These are phyloP conservation scores for Fusarium poae DNA, from an alignment of 2,329 filamentous ascomycete species.

Conservation along the genomic window DNA sequence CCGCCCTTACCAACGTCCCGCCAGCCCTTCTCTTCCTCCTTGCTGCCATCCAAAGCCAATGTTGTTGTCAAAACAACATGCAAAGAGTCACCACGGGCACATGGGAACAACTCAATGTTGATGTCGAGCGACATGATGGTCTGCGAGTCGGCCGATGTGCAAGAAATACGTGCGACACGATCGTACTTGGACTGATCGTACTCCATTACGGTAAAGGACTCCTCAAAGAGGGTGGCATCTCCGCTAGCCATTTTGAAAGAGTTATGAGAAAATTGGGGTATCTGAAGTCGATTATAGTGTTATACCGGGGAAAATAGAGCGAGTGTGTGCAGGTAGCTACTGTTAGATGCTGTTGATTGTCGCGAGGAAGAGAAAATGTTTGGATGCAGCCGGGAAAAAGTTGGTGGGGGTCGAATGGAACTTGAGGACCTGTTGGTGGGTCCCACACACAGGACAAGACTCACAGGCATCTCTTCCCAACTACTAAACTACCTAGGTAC, in stretches of 20 bases:
- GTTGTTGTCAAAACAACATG: conserved; percentile 87
- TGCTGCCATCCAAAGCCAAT: conserved; percentile 86
- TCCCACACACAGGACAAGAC: conserved; percentile 26
- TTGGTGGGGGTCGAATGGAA: conserved; percentile 38
- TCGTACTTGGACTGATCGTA: conserved; percentile 93
- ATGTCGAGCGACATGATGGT: conserved; percentile 89
- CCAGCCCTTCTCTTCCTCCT: conserved; percentile 84
- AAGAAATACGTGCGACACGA: conserved; percentile 87
- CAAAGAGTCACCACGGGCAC: conserved; percentile 77
- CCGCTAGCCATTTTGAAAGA: conserved; percentile 60
- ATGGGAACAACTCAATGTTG: conserved; percentile 92
- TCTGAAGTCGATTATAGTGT: background rate
- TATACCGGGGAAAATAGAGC: background rate
- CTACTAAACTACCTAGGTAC: background rate
- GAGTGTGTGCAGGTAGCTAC: background rate
- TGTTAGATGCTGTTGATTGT: conserved; percentile 17
- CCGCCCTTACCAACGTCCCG: conserved; percentile 74
- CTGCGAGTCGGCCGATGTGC: conserved; percentile 78
- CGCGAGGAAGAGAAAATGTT: conserved; percentile 44
- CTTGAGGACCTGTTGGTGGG: conserved; percentile 14
- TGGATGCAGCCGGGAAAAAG: conserved; percentile 39
- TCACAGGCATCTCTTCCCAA: background rate
- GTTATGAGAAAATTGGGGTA: background rate
- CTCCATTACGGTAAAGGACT: conserved; percentile 84
- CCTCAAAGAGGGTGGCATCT: conserved; percentile 94